Conservation (phyloP, 2,329 filamentous ascomycete species). For the Xylariaceae sp. region DNA sequence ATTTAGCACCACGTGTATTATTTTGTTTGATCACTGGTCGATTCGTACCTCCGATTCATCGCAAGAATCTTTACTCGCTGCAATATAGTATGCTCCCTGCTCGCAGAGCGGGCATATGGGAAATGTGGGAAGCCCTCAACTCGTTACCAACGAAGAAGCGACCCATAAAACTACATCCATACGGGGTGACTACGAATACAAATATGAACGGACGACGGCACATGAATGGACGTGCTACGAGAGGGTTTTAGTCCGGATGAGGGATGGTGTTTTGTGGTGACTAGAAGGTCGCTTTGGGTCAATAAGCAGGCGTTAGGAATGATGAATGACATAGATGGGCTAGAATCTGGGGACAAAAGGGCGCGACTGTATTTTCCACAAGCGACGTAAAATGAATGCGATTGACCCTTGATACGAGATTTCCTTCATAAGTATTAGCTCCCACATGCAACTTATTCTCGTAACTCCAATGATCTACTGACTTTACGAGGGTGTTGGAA, state of each 20-base stretch:
- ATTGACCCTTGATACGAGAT: too few relatives aligned
- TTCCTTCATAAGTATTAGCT: too few relatives aligned
- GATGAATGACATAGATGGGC: constrained; percentile 6
- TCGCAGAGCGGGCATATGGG: constrained; percentile 69
- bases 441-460: constrained; percentile 5
- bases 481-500: neutral
- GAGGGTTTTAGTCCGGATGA: constrained; percentile 5
- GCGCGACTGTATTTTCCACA: neutral
- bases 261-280: neutral
- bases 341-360: constrained; percentile 1
- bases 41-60: constrained; percentile 91
- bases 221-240: constrained; percentile 20
- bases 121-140: constrained; percentile 77
- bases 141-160: constrained; percentile 42
- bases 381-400: too few relatives aligned
- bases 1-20: constrained; percentile 83
- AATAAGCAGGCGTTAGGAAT: constrained; percentile 7
- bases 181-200: constrained; percentile 11
- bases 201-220: constrained; percentile 20
- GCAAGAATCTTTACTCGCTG: constrained; percentile 89
- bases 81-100: constrained; percentile 98
- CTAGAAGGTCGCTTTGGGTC: neutral
- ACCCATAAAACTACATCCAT: constrained; percentile 28
- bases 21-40: constrained; percentile 84
- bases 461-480: too few relatives aligned